phyloP scores from a whole-genome alignment of 2,329 filamentous ascomycete genomes.

The Polychaeton citri region DNA sequence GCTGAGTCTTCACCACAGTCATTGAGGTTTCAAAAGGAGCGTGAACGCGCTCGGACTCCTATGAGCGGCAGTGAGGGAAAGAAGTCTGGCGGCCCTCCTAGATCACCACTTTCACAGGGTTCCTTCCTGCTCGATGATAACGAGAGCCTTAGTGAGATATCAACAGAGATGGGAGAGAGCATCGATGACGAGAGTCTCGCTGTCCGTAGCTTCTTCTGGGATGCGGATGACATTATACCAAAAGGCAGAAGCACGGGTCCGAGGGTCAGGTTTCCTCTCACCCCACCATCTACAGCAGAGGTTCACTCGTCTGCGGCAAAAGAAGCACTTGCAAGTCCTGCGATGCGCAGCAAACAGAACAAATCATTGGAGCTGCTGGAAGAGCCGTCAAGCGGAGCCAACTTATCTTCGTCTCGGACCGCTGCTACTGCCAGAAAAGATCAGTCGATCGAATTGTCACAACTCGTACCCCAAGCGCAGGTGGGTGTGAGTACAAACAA shows the following conservation, averaged over 20 bases:
- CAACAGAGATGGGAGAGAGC: constrained; percentile 38
- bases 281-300: constrained; percentile 27
- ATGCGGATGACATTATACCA: constrained; percentile 25
- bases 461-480: neutral
- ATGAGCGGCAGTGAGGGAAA: neutral
- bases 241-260: constrained; percentile 24
- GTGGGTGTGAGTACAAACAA: neutral
- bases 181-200: constrained; percentile 24
- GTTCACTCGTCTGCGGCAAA: no score
- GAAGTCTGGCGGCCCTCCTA: neutral
- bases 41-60: neutral
- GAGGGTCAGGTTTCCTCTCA: constrained; percentile 22
- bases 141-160: constrained; percentile 42
- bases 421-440: neutral
- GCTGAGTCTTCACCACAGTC: neutral
- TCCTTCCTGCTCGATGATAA: constrained; percentile 42
- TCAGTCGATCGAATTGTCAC: neutral
- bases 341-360: neutral
- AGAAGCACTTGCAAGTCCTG: neutral
- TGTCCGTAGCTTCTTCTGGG: constrained; percentile 37
- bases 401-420: neutral
- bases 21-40: neutral
- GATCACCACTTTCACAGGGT: constrained; percentile 9
- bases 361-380: neutral
- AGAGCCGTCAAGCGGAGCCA: neutral